Evolutionary conservation across 1,284 basidiomycete species (phyloP), one percentile per base, ranked within the genome.

Genomic region (Sanghuangporus baumii): DNA sequence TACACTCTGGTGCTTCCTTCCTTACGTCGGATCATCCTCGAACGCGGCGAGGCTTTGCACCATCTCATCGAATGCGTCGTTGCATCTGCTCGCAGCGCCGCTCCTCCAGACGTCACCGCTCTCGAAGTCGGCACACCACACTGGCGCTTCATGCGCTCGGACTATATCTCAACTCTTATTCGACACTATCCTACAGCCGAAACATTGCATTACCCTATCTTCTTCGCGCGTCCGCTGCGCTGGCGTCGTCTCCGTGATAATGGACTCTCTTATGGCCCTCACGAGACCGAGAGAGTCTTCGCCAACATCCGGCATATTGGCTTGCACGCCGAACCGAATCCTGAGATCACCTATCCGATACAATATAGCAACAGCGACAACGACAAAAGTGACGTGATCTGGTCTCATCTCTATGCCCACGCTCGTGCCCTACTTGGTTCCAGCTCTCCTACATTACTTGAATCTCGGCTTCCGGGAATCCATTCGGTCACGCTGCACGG

Each of bases 81-180:
- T 3, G 31, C 31, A 14, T 47, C 52, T 43, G 20, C 46, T 6
- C 31, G 3, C 6, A n/a, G 8, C 23, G 11, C 11, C 12, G 6
- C 40, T 31, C 26, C 18, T n/a, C 51, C 52, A 40, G 6, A 47
- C 16, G 60, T 63, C 20, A 43, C 20, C 6, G 41, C 47, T 41
- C 43, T 64, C 20, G 62, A 60, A 36, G 18, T 60, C 36, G 58
- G 58, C 38, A 18, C 34, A n/a, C 47, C 59, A 23, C 34, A 64
- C 23, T 50, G 20, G 52, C 56, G 41, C 26, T 64, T 60, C 55
- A 12, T 38, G 38, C 62, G 36, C 38, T 52, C 52, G 8, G 62
- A 60, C 47, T 56, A 56, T 23, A 51, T 60, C 34, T 56, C 51
- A 3, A 47, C 43, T 16, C 51, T 64, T 34, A 18, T 64, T n/a